These are phyloP conservation scores for Serendipita indica DNA, from an alignment of 768 basidiomycete species.

Conservation along the genomic window DNA sequence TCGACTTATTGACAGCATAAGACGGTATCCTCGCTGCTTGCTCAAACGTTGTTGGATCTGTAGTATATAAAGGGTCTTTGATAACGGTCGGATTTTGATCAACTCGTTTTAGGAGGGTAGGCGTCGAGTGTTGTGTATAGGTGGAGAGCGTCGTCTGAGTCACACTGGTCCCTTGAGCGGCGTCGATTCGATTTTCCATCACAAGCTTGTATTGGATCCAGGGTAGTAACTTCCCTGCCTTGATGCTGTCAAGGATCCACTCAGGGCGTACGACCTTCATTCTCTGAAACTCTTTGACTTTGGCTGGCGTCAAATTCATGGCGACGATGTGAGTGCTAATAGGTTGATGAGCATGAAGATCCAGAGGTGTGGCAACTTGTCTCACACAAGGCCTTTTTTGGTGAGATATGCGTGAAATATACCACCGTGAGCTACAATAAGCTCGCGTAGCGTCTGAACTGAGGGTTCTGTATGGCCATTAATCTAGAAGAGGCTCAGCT, in stretches of 20 bases:
- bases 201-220: conserved; percentile 54
- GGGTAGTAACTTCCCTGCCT: conserved; percentile 49
- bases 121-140: neutral
- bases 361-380: conserved; percentile 12
- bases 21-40: conserved; percentile 36
- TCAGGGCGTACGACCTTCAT: conserved; percentile 84
- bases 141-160: neutral
- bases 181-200: conserved; percentile 6
- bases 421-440: conserved; percentile 76
- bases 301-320: conserved; percentile 76
- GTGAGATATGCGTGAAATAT: conserved; percentile 71
- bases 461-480: conserved; percentile 85
- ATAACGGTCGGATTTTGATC: conserved; percentile 30
- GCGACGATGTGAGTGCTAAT: conserved; percentile 82
- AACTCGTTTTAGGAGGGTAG: conserved; percentile 26
- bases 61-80: conserved; percentile 23
- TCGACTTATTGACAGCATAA: conserved; percentile 57
- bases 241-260: conserved; percentile 77
- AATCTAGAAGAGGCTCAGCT: conserved; percentile 35
- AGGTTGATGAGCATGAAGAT: neutral
- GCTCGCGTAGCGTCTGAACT: conserved; percentile 62
- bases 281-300: conserved; percentile 72
- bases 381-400: conserved; percentile 58
- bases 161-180: conserved; percentile 1
- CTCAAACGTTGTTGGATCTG: conserved; percentile 30